Conservation (phyloP, 2,329 filamentous ascomycete genomes). For the Dryadomyces quercivorus region DNA sequence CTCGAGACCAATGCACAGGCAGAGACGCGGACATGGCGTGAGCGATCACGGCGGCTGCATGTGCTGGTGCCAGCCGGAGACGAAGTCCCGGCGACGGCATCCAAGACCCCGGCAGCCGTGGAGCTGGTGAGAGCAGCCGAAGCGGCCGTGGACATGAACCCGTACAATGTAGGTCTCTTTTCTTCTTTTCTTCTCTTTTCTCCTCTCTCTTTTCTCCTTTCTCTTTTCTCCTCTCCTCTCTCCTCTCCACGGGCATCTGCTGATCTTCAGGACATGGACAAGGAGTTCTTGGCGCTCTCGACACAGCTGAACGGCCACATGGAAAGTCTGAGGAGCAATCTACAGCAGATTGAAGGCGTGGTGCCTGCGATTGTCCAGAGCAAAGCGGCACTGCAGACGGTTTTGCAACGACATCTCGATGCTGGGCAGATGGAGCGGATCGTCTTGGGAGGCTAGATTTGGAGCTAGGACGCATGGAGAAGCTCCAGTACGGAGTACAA, state of each 20-base stretch:
- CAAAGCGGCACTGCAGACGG: slow-evolving; percentile 35
- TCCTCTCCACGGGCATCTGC: too few species aligned
- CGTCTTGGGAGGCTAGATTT: slow-evolving; percentile 23
- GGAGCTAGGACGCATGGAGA: not conserved
- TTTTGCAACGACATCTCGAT: slow-evolving; percentile 33
- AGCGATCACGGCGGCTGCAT: slow-evolving; percentile 36
- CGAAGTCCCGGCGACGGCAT: not conserved
- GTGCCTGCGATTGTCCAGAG: slow-evolving; percentile 34
- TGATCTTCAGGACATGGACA: slow-evolving; percentile 17
- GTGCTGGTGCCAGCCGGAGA: slow-evolving; percentile 29
- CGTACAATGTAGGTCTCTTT: slow-evolving; percentile 13
- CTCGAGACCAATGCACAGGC: slow-evolving; percentile 45
- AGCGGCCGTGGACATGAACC: slow-evolving; percentile 16
- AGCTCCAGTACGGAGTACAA: not conserved
- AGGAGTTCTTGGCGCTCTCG: slow-evolving; percentile 31
- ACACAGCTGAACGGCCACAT: slow-evolving; percentile 41
- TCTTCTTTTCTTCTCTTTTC: not conserved
- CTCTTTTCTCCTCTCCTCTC: not conserved
- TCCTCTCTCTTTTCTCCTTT: not conserved
- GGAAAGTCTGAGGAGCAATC: slow-evolving; percentile 42
- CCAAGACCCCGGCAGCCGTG: not conserved
- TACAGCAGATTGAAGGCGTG: slow-evolving; percentile 40
- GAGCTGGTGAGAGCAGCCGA: not conserved
- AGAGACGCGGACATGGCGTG: slow-evolving; percentile 38
- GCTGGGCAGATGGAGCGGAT: slow-evolving; percentile 33